phyloP scores from a whole-genome alignment of 2,329 filamentous ascomycete genomes.

The Fusarium praegraminearum region DNA sequence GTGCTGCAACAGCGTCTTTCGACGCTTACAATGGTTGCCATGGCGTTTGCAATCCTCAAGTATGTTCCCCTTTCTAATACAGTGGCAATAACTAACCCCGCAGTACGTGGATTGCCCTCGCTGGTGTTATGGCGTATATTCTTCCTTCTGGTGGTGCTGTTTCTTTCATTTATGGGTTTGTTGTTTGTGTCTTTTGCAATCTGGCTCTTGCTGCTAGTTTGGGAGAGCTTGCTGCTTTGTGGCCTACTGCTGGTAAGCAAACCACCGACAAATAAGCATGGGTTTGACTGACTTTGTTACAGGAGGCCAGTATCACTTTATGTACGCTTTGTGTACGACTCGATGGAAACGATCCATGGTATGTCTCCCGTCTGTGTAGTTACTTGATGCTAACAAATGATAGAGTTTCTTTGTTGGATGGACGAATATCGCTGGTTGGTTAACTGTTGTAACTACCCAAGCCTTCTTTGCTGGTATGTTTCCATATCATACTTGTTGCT shows the following conservation, averaged over 20 bases:
- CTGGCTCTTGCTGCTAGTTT: slow-evolving; percentile 57
- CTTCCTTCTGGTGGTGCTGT: slow-evolving; percentile 58
- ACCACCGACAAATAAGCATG: neutral
- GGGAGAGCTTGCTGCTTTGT: slow-evolving; percentile 58
- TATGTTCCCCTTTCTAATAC: neutral
- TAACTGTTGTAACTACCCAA: slow-evolving; percentile 58
- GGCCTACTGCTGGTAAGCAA: slow-evolving; percentile 57
- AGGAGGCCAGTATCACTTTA: slow-evolving; percentile 60
- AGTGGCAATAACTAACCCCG: neutral
- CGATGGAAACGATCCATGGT: slow-evolving; percentile 52
- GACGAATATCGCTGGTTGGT: slow-evolving; percentile 59
- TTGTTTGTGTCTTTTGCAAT: slow-evolving; percentile 60
- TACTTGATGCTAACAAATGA: neutral
- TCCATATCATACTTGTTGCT: accelerated
- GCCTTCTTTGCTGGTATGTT: slow-evolving; percentile 57
- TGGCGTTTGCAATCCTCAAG: slow-evolving; percentile 60
- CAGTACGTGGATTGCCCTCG: slow-evolving; percentile 52
- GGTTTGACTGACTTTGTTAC: accelerated
- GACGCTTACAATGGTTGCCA: slow-evolving; percentile 57
- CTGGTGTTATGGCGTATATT: slow-evolving; percentile 57
- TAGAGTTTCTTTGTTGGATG: slow-evolving; percentile 60
- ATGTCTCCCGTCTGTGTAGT: accelerated
- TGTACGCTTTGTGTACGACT: slow-evolving; percentile 55
- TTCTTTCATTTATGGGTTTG: slow-evolving; percentile 59
- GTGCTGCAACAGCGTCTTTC: slow-evolving; percentile 45